A percentile compares a stretch with the other conserved stretches of the same genome.
These are phyloP conservation scores for Podaxis sp. DNA, from an alignment of 768 basidiomycete genomes.

Conservation along the genomic window DNA sequence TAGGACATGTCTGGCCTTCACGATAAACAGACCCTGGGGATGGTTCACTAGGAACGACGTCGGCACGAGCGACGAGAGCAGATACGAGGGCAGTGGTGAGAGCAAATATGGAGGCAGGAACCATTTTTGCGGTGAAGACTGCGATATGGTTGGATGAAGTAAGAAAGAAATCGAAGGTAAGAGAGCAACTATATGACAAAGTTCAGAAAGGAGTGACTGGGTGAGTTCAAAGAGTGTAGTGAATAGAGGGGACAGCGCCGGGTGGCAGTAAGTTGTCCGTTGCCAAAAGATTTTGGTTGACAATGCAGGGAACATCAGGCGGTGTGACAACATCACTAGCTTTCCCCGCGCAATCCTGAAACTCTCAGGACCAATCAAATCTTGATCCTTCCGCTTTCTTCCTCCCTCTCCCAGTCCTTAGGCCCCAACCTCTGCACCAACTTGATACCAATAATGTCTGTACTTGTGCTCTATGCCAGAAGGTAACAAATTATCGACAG, in stretches of 20 bases:
- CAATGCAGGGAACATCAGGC: not conserved
- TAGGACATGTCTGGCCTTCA: constrained; percentile 52
- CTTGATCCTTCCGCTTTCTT: not conserved
- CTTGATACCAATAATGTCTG: no score
- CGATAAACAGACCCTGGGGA: constrained; percentile 58
- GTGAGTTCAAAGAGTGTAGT: constrained; percentile 17
- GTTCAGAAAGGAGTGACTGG: constrained; percentile 13
- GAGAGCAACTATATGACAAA: not conserved
- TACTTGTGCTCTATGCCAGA: no score
- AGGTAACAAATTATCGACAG: no score
- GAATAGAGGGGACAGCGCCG: constrained; percentile 5
- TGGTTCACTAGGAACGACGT: constrained; percentile 59
- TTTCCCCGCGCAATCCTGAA: not conserved
- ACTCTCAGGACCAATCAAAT: not conserved
- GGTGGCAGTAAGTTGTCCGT: not conserved
- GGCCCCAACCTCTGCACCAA: no score
- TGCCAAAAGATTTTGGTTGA: constrained; percentile 3
- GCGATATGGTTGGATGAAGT: not conserved
- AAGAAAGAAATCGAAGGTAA: not conserved
- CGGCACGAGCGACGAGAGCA: constrained; percentile 47
- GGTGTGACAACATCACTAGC: not conserved
- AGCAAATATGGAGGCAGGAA: constrained; percentile 31
- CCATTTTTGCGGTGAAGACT: constrained; percentile 16
- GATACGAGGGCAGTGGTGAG: constrained; percentile 35
- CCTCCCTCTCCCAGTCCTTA: no score